Percentiles rank a stretch among this genome's conserved stretches.
phyloP scores from a whole-genome alignment of 495 filamentous ascomycete species.

The Podospora pseudoanserina region DNA sequence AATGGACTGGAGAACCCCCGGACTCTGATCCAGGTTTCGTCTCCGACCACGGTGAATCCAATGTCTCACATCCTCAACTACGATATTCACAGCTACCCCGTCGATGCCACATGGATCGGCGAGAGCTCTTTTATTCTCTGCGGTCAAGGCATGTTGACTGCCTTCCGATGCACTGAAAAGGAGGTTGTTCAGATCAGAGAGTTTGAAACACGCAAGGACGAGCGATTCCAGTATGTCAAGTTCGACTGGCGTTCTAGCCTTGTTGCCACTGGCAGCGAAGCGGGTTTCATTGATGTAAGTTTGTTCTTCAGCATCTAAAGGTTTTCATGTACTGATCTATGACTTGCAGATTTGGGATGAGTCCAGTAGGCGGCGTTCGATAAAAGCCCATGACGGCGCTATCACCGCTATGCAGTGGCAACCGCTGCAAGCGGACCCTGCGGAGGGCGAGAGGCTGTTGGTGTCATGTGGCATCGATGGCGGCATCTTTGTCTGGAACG shows the following conservation, averaged over 20 bases:
- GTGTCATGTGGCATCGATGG: slow-evolving; percentile 58
- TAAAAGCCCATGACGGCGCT: slow-evolving; percentile 47
- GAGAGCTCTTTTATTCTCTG: slow-evolving; percentile 57
- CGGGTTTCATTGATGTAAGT: slow-evolving; percentile 51
- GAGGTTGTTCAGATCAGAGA: slow-evolving; percentile 38
- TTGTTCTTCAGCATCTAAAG: not conserved
- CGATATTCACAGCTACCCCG: slow-evolving; percentile 43
- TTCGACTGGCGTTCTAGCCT: slow-evolving; percentile 46
- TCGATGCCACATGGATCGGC: slow-evolving; percentile 60
- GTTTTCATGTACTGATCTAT: not conserved
- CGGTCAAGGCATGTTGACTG: slow-evolving; percentile 50
- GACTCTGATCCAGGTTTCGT: slow-evolving; percentile 50
- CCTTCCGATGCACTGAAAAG: slow-evolving; percentile 36
- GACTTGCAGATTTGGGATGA: slow-evolving; percentile 49
- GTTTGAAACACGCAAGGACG: slow-evolving; percentile 42
- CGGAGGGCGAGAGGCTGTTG: slow-evolving; percentile 47
- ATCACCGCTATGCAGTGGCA: slow-evolving; percentile 53
- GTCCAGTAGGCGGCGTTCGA: slow-evolving; percentile 40
- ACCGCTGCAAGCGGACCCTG: slow-evolving; percentile 35
- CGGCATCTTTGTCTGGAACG: slow-evolving; percentile 66
- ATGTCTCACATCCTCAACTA: slow-evolving; percentile 41
- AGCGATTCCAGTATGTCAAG: slow-evolving; percentile 44
- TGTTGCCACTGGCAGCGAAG: slow-evolving; percentile 49
- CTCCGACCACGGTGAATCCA: slow-evolving; percentile 37
- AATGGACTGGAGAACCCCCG: slow-evolving; percentile 37